A percentile compares a stretch with the other conserved stretches of the same genome.
phyloP scores from a whole-genome alignment of 257 asterid species.

The Penstemon davidsonii region DNA sequence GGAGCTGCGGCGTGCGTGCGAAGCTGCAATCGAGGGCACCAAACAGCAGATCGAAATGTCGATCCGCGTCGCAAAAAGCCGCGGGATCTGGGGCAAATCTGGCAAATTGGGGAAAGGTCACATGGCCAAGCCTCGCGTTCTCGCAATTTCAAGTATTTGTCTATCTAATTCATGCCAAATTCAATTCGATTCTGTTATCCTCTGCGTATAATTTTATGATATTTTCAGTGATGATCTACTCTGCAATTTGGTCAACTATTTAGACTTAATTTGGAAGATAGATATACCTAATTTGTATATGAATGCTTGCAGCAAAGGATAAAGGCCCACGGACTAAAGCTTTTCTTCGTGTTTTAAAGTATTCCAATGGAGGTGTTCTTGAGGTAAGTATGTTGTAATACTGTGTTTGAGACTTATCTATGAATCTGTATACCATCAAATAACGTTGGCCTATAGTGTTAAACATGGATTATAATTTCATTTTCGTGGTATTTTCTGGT shows the following conservation, averaged over 20 bases:
- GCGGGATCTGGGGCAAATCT: conserved; percentile 79
- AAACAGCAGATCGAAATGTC: conserved; percentile 77
- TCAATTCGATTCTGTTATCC: too few relatives aligned
- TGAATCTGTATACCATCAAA: too few relatives aligned
- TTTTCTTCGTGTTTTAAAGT: conserved; percentile 90
- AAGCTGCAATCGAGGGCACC: conserved; percentile 86
- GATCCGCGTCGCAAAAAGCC: conserved; percentile 92
- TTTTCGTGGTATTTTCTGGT: too few relatives aligned
- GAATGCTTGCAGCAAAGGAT: conserved; percentile 63
- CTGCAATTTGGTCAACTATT: too few relatives aligned
- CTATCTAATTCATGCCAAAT: not conserved
- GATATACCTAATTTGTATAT: too few relatives aligned
- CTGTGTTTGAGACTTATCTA: too few relatives aligned
- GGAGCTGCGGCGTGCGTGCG: conserved; percentile 94
- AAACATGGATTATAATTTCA: too few relatives aligned
- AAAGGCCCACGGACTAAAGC: conserved; percentile 84
- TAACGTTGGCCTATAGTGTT: too few relatives aligned
- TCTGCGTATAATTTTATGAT: too few relatives aligned
- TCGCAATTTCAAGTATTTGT: conserved; percentile 74
- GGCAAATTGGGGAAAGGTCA: conserved; percentile 80
- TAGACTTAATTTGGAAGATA: not conserved
- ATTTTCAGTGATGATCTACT: not conserved
- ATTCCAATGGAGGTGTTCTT: conserved; percentile 88
- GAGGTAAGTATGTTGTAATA: conserved; percentile 50
- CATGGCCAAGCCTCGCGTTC: conserved; percentile 98